Percentiles rank a stretch among this genome's conserved stretches.
Evolutionary conservation across 768 basidiomycete genomes (phyloP).

Genomic region (Russula emetica): DNA sequence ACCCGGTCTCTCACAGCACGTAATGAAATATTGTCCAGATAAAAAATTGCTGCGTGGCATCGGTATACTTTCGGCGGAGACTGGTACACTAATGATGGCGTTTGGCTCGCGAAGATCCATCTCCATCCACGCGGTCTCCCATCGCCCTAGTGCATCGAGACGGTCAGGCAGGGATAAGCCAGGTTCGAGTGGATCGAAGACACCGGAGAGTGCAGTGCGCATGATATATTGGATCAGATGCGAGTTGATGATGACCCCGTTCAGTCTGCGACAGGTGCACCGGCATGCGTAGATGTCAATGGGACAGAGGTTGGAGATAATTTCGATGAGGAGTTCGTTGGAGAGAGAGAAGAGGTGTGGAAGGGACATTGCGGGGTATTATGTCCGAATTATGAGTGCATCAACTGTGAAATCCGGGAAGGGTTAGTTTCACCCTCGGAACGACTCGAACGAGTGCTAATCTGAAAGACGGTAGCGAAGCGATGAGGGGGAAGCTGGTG

Average conservation of each 20-base stretch:
- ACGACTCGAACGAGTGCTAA: too few species aligned
- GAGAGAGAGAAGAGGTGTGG: conserved; percentile 10
- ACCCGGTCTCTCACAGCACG: neutral
- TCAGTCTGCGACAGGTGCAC: neutral
- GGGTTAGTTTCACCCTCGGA: too few species aligned
- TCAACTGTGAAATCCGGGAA: too few species aligned
- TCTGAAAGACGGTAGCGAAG: too few species aligned
- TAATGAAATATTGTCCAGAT: conserved; percentile 7
- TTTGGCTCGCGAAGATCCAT: conserved; percentile 6
- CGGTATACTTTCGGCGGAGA: neutral
- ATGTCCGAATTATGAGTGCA: too few species aligned
- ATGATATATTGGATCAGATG: conserved; percentile 9
- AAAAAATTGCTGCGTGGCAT: neutral
- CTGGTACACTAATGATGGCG: neutral
- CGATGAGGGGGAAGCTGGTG: too few species aligned
- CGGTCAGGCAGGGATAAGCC: conserved; percentile 13
- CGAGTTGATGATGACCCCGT: neutral
- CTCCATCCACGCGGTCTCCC: conserved; percentile 5
- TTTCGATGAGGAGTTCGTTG: conserved; percentile 16
- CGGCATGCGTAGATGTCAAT: conserved; percentile 5
- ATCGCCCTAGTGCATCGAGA: neutral
- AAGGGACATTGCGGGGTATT: conserved; percentile 3
- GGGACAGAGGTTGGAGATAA: conserved; percentile 4
- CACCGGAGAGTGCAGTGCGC: conserved; percentile 14
- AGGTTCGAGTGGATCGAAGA: conserved; percentile 15